Conservation (phyloP, 306 rosid genomes). For the Rosa rugosa region DNA sequence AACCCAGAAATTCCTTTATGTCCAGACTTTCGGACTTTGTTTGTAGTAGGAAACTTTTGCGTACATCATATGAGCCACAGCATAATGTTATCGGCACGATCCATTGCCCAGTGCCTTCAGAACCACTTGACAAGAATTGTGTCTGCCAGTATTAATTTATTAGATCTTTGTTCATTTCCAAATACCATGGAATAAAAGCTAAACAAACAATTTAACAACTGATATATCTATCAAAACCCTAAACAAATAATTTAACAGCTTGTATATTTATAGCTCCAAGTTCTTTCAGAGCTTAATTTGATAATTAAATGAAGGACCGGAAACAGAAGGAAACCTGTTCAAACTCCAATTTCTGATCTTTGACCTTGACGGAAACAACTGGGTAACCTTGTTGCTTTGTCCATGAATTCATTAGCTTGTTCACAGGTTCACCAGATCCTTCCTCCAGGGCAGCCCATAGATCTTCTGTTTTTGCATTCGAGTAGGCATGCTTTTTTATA, state of each 20-base stretch:
- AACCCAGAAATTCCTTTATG: conserved; percentile 47
- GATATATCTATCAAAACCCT: not conserved
- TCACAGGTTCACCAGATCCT: conserved; percentile 93
- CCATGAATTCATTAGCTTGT: conserved; percentile 88
- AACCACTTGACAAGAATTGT: conserved; percentile 81
- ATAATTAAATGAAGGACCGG: conserved; percentile 8
- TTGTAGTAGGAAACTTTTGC: conserved; percentile 70
- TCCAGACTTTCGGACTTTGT: conserved; percentile 57
- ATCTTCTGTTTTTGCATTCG: conserved; percentile 92
- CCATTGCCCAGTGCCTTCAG: conserved; percentile 82
- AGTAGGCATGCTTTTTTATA: conserved; percentile 70
- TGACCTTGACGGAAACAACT: conserved; percentile 69
- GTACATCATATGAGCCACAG: conserved; percentile 66
- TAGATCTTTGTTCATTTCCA: conserved; percentile 3
- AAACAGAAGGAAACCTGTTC: conserved; percentile 63
- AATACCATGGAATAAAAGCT: conserved; percentile 17
- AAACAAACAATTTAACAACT: not conserved
- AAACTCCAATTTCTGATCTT: conserved; percentile 70
- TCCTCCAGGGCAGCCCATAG: conserved; percentile 96
- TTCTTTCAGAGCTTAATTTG: conserved; percentile 8
- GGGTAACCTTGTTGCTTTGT: conserved; percentile 95
- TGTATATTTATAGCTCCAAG: not conserved
- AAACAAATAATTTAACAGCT: not conserved
- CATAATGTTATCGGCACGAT: conserved; percentile 77
- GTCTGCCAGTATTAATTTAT: conserved; percentile 55